These are phyloP conservation scores for Rhizopogon vinicolor DNA, from an alignment of 768 basidiomycete genomes.

Conservation along the genomic window DNA sequence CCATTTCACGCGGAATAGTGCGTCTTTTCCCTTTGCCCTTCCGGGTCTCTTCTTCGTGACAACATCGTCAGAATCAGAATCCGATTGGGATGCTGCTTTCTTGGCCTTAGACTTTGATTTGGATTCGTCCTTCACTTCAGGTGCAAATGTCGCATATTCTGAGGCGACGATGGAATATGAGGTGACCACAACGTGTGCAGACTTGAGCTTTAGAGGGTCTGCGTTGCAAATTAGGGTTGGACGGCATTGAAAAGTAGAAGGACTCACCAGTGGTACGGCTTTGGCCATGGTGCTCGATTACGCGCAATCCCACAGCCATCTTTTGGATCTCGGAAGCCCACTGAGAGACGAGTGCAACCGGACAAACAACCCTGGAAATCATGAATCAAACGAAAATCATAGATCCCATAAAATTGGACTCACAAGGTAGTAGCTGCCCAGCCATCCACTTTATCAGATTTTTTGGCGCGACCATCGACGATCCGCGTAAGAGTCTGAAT, in stretches of 20 bases:
- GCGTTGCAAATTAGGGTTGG: not conserved
- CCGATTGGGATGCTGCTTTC: slow-evolving; percentile 17
- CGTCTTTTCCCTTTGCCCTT: slow-evolving; percentile 46
- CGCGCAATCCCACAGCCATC: slow-evolving; percentile 60
- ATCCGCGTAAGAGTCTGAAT: slow-evolving; percentile 89
- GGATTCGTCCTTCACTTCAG: slow-evolving; percentile 50
- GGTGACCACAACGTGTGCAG: slow-evolving; percentile 74
- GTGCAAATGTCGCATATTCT: slow-evolving; percentile 57
- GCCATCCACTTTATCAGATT: slow-evolving; percentile 66
- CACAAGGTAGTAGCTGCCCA: slow-evolving; percentile 72
- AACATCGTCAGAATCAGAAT: slow-evolving; percentile 32
- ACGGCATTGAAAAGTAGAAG: not conserved
- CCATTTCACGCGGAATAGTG: slow-evolving; percentile 78
- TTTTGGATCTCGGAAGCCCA: slow-evolving; percentile 86
- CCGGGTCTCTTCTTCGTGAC: slow-evolving; percentile 34
- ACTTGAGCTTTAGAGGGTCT: slow-evolving; percentile 54
- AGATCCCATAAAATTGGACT: slow-evolving; percentile 16
- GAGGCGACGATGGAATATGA: slow-evolving; percentile 83
- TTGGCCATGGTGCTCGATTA: slow-evolving; percentile 82
- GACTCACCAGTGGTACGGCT: slow-evolving; percentile 60
- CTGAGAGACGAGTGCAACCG: slow-evolving; percentile 82
- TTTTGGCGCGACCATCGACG: slow-evolving; percentile 70
- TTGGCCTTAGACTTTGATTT: slow-evolving; percentile 40
- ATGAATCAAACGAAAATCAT: not conserved
- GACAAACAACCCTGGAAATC: slow-evolving; percentile 70